Base-by-base conservation (phyloP, 148 eudicot species). In the Cornus florida region DNA sequence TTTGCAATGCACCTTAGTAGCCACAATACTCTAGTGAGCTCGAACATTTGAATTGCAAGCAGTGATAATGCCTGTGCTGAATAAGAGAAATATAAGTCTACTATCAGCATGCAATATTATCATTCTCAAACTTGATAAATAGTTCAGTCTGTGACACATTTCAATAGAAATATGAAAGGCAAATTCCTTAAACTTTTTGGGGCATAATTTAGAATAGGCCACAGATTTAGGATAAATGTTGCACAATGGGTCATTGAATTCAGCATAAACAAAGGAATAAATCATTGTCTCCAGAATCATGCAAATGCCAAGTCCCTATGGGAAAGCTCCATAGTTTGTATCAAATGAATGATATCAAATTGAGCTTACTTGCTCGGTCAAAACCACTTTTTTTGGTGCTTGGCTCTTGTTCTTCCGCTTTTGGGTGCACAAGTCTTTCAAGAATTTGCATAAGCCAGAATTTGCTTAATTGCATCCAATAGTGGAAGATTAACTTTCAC, bases 31-130 rank as follows among this genome's bases (percentile, higher is more conserved):
- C 77, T 76, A 72, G 70, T 75, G 50, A 92, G 85, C 90, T 95
- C 99, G 41, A 90, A 20, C 8, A 83, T 86, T 86, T 94, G 90
- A 41, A 95, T 75, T 19, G 60, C 83, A 76, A 93, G 88, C 67
- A 93, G 32, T 3, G 92, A 85, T 23, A 87, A 50, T 79, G 88
- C 96, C 98, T 95, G 84, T 46, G 6, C 75, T 19, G 73, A 17
- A 75, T 71, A 82, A 62, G 24, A 82, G 46, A n/a, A 66, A 73
- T 48, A 48, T 12, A 39, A 23, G 60, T 69, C 59, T 14, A 66
- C 48, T 67, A 78, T 75, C 67, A 85, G 79, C 82, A 71, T 24
- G 13, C 28, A 71, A 70, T 6, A 17, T 53, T 23, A 33, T 67
- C 3, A 48, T 62, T 23, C 23, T 23, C 70, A 75, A 19, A 64